A percentile compares a stretch with the other conserved stretches of the same genome.
phyloP scores from a whole-genome alignment of 495 filamentous ascomycete genomes.

The Bryoglossum gracile region DNA sequence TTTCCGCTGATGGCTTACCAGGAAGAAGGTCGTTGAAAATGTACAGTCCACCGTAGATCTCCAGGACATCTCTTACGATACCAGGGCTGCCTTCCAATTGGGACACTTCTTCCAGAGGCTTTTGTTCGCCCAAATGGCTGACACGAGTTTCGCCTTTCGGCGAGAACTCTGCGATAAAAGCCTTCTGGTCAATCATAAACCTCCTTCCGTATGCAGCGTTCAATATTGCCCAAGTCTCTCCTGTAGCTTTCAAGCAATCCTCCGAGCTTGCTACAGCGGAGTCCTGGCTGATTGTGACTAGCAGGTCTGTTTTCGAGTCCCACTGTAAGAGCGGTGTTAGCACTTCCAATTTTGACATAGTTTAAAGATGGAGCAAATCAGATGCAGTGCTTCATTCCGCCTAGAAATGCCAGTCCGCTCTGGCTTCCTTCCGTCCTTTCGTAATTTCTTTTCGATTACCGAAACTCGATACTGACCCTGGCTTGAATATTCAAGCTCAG shows the following conservation, averaged over 20 bases:
- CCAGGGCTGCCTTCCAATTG: not conserved
- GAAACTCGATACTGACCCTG: no score
- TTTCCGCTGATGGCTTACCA: constrained; percentile 30
- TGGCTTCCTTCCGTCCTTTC: no score
- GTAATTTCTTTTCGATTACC: no score
- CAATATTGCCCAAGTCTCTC: constrained; percentile 42
- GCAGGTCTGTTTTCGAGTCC: constrained; percentile 36
- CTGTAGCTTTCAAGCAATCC: constrained; percentile 21
- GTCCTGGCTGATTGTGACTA: not conserved
- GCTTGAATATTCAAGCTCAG: no score
- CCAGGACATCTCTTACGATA: constrained; percentile 29
- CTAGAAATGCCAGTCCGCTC: no score
- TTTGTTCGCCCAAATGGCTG: no score
- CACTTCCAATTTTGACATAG: no score
- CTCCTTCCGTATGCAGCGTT: constrained; percentile 42
- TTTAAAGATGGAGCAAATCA: no score
- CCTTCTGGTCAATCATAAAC: constrained; percentile 26
- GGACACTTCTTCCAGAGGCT: no score
- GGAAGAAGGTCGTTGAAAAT: constrained; percentile 29
- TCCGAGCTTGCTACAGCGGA: not conserved
- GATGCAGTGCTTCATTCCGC: no score
- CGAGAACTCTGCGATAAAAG: constrained; percentile 37
- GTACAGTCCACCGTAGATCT: constrained; percentile 22
- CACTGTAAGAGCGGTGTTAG: no score
- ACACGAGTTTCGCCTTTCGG: no score